Base-by-base conservation (phyloP, 2,329 filamentous ascomycete species). In the Neoscytalidium dimidiatum region DNA sequence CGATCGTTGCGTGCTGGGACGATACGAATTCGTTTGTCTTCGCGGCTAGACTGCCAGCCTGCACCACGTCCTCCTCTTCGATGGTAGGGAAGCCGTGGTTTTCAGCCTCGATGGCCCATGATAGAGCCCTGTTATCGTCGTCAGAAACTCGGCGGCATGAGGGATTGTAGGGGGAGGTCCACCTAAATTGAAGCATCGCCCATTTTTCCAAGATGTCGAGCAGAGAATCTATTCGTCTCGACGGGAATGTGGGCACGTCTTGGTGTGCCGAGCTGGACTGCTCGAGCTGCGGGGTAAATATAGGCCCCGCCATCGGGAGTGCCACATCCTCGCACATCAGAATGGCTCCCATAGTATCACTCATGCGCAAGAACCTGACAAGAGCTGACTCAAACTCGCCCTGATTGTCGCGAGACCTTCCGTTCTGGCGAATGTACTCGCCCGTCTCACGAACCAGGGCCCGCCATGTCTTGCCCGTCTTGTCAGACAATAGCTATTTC, bases 141-240 rank as follows among this genome's bases (percentile, higher is more conserved):
- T 64, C 13, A 64, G 38, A 17, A 2, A 41, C 4, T 0, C 17
- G 26, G 2, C 4, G 7, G 4, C n/a, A 17, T 4, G 17, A 7
- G 14, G 14, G 31, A 8, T 4, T 11, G 9, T 3, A 19, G 7
- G 7, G 17, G 23, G 3, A 19, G 13, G n/a, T 33, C 6, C 26
- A 64, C 61, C 61, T 26, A 28, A 43, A 56, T 19, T 64, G 62
- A 2, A 64, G 43, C 11, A 53, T 64, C 19, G 51, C 62, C 62
- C 62, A 64, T 11, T 57, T 44, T 19, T 64, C 62, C 9, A 64
- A 23, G 9, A 57, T 64, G 43, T 64, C 62, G 3, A 64, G 41
- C 26, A 64, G 38, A 3, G 21, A 26, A 8, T 64, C 62, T 21
- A 46, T 19, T 14, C 41, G 57, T 6, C 26, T 21, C 14, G 43